Conservation (phyloP, 2,329 filamentous ascomycete species). For the Emergomyces africanus region DNA sequence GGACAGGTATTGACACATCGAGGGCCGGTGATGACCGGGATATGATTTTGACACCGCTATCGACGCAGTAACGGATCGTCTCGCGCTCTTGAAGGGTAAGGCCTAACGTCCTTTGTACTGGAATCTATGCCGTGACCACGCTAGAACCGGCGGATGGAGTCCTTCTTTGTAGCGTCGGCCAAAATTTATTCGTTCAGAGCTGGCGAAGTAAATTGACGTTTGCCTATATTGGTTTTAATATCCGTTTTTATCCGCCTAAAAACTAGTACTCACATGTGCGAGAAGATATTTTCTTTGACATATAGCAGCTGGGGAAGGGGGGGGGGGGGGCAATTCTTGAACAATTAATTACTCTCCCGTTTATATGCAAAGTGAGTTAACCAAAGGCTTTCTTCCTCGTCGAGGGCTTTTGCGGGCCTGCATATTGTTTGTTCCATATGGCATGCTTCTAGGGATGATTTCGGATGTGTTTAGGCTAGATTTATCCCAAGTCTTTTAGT, state of each 20-base stretch:
- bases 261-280: too few species aligned
- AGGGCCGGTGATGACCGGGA: constrained; percentile 32
- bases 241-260: too few species aligned
- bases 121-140: too few species aligned
- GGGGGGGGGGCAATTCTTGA: neutral
- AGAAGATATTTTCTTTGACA: neutral
- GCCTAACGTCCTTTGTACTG: too few species aligned
- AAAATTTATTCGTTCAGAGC: too few species aligned
- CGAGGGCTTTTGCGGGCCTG: constrained; percentile 27
- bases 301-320: neutral
- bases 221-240: too few species aligned
- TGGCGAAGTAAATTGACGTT: too few species aligned
- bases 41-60: constrained; percentile 25
- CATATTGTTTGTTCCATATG: constrained; percentile 21
- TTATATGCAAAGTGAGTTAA: constrained; percentile 26
- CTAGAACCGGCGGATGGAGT: too few species aligned
- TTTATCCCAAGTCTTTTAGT: constrained; percentile 34
- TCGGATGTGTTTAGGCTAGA: constrained; percentile 42
- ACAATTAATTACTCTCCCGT: constrained; percentile 21
- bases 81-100: too few species aligned
- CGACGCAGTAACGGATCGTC: constrained; percentile 31
- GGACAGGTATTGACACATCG: constrained; percentile 36
- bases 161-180: too few species aligned
- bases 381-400: constrained; percentile 24
- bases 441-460: too few species aligned